Base-by-base conservation (phyloP, 768 basidiomycete species). In the Suillus spraguei region DNA sequence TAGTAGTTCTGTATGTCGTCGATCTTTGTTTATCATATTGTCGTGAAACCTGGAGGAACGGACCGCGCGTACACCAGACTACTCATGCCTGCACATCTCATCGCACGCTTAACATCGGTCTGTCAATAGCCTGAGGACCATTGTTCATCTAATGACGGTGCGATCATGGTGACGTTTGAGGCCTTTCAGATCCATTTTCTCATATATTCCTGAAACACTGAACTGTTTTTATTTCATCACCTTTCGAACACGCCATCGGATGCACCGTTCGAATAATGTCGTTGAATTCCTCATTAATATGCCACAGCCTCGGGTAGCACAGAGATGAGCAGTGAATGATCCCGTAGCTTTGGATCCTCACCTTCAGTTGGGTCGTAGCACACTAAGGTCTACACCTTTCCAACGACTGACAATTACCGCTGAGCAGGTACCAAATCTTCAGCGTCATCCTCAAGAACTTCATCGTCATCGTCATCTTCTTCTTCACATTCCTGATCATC, bases 351-450 rank as follows among this genome's bases (percentile, higher is more conserved):
- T 11, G 38, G 38, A 13, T 28, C 38, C 55, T 58, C 55, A 58
- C 55, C 38, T 56, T 56, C 38, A 39, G 16, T 56, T 56, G n/a
- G n/a, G n/a, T 10, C 38, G 16, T 56, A 9, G 9, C 24, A 39
- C 13, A 14, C 22, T 7, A 22, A 35, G 20, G 32, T 36, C 35
- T 24, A 22, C 36, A 36, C 22, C 36, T 9, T 35, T 55, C 16
- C 36, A 10, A 16, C 24, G 10, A 24, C 24, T 58, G 38, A 17
- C 5, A 39, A 44, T 75, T 63, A 75, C 66, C 72, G 70, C 32
- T 75, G 75, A 0, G 75, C 52, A 49, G 74, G 69, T 41, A 74
- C 68, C 42, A 75, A 68, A 64, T 67, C 71, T 60, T 71, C 65
- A 41, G 67, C 66, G 33, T 55, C 64, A 49, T 63, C 76, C 20